Base-by-base conservation (phyloP, 768 basidiomycete genomes). In the Leccinum sublutescens region DNA sequence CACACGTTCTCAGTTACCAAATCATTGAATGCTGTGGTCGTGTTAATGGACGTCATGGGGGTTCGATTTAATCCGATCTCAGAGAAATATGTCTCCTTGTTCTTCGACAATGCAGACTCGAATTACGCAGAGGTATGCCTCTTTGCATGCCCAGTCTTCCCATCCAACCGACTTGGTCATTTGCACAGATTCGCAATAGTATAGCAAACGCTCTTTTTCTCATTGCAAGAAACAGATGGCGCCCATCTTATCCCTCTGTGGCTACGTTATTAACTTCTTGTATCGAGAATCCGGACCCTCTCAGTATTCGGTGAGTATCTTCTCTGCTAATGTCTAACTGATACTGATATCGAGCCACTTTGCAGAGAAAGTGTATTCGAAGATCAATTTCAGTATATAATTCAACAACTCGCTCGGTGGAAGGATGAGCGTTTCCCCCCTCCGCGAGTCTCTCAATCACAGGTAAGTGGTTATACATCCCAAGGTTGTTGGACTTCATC, bases 371-470 rank as follows among this genome's bases (percentile, higher is more conserved):
- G 82, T 6, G 77, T 79, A 54, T 86, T 89, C 70, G 76, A 83
- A 57, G 75, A 78, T 21, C 84, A 78, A 58, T 75, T 94, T 50
- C 69, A 80, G 36, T 71, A 77, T n/a, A 82, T 92, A 54, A 70
- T 87, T 47, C 71, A 69, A 23, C 78, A 84, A 38, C 74, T 97
- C 50, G 84, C 86, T 1, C 71, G 78, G 58, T 91, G 86, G 89
- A 87, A 86, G 69, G 80, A 82, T 58, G 81, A 90, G 62, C 84
- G 94, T 38, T 82, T 95, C 25, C 85, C 93, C 27, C 93, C 94
- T 55, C 94, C 94, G 1, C 82, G 91, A 58, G 91, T 91, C 58
- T 87, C 83, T 61, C 89, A 93, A 68, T 96, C 94, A 9, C 83
- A 85, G 75, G 87, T 82, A 66, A 45, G 75, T 70, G 40, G 25